Evolutionary conservation across 805 yeast species (phyloP).

Genomic region (Isabelozyma pseudorhagii): DNA sequence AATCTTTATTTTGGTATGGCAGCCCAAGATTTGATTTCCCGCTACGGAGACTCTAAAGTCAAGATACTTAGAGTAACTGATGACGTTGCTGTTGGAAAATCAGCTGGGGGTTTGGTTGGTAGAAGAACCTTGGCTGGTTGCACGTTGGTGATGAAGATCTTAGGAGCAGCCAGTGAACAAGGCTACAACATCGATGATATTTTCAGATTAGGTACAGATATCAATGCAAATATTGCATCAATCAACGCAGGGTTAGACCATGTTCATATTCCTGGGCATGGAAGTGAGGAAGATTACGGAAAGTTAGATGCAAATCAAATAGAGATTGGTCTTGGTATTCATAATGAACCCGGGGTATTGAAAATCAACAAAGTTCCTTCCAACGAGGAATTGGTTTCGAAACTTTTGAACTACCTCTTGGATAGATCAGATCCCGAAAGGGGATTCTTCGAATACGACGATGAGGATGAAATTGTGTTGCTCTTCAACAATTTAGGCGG

Average conservation of each 20-base stretch:
- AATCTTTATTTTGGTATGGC: constrained; percentile 40
- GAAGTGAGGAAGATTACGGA: constrained; percentile 16
- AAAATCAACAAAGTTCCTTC: constrained; percentile 26
- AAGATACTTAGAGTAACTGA: constrained; percentile 28
- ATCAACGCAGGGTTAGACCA: constrained; percentile 37
- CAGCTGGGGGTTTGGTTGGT: constrained; percentile 29
- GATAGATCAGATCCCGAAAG: constrained; percentile 22
- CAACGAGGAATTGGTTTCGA: constrained; percentile 26
- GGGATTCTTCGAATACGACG: constrained; percentile 25
- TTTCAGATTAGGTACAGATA: constrained; percentile 21
- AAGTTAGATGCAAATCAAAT: constrained; percentile 22
- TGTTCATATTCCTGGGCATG: constrained; percentile 34
- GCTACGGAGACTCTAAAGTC: constrained; percentile 26
- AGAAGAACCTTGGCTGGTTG: constrained; percentile 35
- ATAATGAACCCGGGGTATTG: constrained; percentile 37
- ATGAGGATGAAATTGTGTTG: constrained; percentile 24
- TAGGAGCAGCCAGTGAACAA: constrained; percentile 28
- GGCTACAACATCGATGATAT: constrained; percentile 21
- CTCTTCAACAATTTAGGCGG: constrained; percentile 38
- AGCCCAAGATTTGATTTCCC: constrained; percentile 29
- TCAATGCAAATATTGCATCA: constrained; percentile 26
- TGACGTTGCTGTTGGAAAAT: constrained; percentile 32
- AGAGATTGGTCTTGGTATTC: constrained; percentile 37
- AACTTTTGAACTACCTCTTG: constrained; percentile 21
- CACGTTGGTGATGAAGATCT: constrained; percentile 24